Conservation (phyloP, 495 filamentous ascomycete species). For the Bacidia rubella region DNA sequence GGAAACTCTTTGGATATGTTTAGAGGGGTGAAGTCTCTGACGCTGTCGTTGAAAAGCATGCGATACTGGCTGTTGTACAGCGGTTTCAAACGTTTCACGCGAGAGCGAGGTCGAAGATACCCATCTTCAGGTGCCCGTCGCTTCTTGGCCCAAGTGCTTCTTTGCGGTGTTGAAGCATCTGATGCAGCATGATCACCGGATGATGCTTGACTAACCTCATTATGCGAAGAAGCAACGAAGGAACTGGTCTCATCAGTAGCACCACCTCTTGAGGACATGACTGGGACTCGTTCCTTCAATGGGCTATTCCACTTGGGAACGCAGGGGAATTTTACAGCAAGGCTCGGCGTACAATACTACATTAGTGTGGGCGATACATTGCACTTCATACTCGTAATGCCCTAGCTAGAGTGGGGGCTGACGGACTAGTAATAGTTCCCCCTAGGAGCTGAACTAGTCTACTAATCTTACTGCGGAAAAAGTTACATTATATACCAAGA, state of each 20-base stretch:
- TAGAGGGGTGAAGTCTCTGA: slow-evolving; percentile 27
- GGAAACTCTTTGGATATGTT: slow-evolving; percentile 7
- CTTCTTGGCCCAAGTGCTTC: background rate
- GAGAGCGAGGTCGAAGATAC: slow-evolving; percentile 8
- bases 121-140: slow-evolving; percentile 20
- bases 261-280: background rate
- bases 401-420: too few relatives aligned
- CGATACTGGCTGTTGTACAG: slow-evolving; percentile 42
- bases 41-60: slow-evolving; percentile 43
- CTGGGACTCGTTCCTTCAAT: background rate
- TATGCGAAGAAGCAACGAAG: background rate
- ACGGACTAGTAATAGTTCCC: too few relatives aligned
- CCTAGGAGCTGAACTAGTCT: too few relatives aligned
- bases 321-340: too few relatives aligned
- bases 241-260: background rate
- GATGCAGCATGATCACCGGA: background rate
- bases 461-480: too few relatives aligned
- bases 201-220: background rate
- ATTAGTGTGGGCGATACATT: too few relatives aligned
- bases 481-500: too few relatives aligned
- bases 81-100: slow-evolving; percentile 18
- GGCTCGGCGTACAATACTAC: too few relatives aligned
- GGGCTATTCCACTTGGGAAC: too few relatives aligned
- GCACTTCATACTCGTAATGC: too few relatives aligned
- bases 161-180: background rate